These are phyloP conservation scores for Boletellus dicymbophilus DNA, from an alignment of 1,284 basidiomycete genomes.

Conservation along the genomic window DNA sequence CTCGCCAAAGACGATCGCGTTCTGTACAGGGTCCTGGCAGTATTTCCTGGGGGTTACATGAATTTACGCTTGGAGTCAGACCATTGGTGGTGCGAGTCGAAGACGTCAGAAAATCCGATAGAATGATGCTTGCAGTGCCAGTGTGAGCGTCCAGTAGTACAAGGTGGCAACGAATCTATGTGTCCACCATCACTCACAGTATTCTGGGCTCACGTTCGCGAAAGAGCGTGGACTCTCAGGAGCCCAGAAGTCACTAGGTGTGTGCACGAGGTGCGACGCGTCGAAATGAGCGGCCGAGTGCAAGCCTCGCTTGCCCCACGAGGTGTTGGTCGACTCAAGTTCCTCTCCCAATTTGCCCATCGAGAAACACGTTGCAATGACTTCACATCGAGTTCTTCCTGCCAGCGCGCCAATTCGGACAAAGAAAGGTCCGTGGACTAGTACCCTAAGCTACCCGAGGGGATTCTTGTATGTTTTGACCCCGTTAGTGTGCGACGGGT, in stretches of 20 bases:
- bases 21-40: slow-evolving; percentile 12
- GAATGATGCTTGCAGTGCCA: too few relatives aligned
- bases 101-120: too few relatives aligned
- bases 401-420: slow-evolving; percentile 4
- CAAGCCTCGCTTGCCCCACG: slow-evolving; percentile 20
- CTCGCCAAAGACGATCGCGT: slow-evolving; percentile 36
- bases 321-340: slow-evolving; percentile 9
- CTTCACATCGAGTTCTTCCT: too few relatives aligned
- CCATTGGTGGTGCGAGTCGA: slow-evolving; percentile 16
- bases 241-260: too few relatives aligned
- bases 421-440: slow-evolving; percentile 4
- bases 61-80: slow-evolving; percentile 7
- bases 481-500: slow-evolving; percentile 10
- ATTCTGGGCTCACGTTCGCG: slow-evolving; percentile 25
- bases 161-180: too few relatives aligned
- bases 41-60: slow-evolving; percentile 9
- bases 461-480: neutral
- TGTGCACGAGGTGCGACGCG: too few relatives aligned
- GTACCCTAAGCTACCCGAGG: slow-evolving; percentile 13
- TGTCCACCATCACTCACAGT: too few relatives aligned
- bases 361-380: slow-evolving; percentile 28
- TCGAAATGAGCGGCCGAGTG: neutral
- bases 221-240: too few relatives aligned
- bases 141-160: too few relatives aligned
- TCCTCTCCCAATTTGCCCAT: too few relatives aligned